These are phyloP conservation scores for Diatrype stigma DNA, from an alignment of 2,329 filamentous ascomycete species.

Conservation along the genomic window DNA sequence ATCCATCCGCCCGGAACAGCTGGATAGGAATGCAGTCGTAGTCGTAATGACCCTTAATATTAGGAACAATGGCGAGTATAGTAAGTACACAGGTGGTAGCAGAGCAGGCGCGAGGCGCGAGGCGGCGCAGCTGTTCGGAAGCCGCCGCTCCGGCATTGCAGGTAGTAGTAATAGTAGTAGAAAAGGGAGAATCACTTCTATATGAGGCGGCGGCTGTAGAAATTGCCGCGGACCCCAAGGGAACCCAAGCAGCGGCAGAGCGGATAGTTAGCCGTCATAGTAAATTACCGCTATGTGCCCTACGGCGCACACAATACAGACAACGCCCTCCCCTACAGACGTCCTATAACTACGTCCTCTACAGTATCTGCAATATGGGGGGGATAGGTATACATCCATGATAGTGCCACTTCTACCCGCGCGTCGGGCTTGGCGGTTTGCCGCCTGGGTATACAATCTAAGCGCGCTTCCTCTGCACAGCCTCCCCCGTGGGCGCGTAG, in stretches of 20 bases:
- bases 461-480: slow-evolving; percentile 7
- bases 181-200: not conserved
- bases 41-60: not conserved
- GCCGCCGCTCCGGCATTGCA: not conserved
- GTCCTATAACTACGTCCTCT: too few relatives aligned
- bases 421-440: too few relatives aligned
- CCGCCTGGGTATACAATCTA: not conserved
- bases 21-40: too few relatives aligned
- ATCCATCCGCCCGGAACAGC: too few relatives aligned
- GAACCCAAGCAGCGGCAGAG: not conserved
- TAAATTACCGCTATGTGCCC: not conserved
- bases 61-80: too few relatives aligned
- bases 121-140: not conserved
- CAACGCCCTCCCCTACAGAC: too few relatives aligned
- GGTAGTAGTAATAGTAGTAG: not conserved
- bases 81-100: too few relatives aligned
- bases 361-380: too few relatives aligned
- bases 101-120: not conserved
- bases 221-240: not conserved
- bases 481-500: slow-evolving; percentile 13
- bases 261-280: too few relatives aligned
- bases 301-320: too few relatives aligned
- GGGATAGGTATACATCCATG: too few relatives aligned
- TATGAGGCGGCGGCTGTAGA: not conserved
- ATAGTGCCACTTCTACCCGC: not conserved